Evolutionary conservation across 345 rosid species (phyloP).

Genomic region (Euphorbia peplus): DNA sequence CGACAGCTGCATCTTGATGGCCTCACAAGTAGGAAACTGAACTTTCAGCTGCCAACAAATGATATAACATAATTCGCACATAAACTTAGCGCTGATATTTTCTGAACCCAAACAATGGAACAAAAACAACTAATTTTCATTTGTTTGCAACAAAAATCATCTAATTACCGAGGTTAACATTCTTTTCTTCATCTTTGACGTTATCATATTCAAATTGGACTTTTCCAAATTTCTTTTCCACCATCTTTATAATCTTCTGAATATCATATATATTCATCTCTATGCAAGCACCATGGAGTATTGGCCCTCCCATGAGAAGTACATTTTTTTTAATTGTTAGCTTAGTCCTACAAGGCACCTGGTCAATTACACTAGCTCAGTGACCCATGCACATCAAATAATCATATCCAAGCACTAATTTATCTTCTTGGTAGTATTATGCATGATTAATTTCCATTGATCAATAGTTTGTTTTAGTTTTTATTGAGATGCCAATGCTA

Average conservation of each 20-base stretch:
- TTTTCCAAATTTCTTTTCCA: not conserved
- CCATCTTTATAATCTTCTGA: not conserved
- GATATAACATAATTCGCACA: not conserved
- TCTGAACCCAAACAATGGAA: not conserved
- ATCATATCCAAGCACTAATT: not conserved
- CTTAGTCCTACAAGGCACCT: not conserved
- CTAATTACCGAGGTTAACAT: not conserved
- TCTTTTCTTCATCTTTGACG: not conserved
- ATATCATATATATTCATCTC: not conserved
- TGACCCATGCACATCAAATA: not conserved
- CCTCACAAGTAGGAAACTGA: not conserved
- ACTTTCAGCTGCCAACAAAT: not conserved
- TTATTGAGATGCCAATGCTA: not conserved
- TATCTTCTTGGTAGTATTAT: not conserved
- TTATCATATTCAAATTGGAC: not conserved
- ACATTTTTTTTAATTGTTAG: too few species aligned
- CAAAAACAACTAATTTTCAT: not conserved
- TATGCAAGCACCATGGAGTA: not conserved
- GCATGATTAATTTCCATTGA: not conserved
- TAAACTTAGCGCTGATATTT: not conserved
- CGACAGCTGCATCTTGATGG: not conserved
- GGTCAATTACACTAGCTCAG: not conserved
- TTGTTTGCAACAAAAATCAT: not conserved
- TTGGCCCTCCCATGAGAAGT: too few species aligned
- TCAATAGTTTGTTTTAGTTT: not conserved